A percentile compares a stretch with the other conserved stretches of the same genome.
Conservation (phyloP, 2,329 filamentous ascomycete genomes). For the Sporothrix sp. region DNA sequence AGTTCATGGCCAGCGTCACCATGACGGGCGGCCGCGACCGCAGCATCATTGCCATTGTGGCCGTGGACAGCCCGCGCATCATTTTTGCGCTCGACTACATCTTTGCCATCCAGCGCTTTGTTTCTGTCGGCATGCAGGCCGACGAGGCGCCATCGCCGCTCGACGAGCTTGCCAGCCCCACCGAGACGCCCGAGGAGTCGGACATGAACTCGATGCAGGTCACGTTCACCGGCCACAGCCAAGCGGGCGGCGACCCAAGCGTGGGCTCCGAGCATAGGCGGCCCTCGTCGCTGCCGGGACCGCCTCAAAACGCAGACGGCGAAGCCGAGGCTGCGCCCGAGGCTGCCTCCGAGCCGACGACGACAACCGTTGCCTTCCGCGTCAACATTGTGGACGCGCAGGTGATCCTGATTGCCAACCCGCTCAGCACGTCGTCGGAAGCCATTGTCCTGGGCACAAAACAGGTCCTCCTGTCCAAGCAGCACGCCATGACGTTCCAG, state of each 20-base stretch:
- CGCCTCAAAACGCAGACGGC: too few relatives aligned
- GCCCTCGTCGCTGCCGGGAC: too few relatives aligned
- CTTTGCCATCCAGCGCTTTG: constrained; percentile 77
- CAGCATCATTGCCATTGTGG: constrained; percentile 81
- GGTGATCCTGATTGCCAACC: constrained; percentile 92
- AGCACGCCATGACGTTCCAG: constrained; percentile 88
- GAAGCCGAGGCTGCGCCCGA: constrained; percentile 3
- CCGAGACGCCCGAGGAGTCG: constrained; percentile 49
- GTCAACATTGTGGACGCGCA: constrained; percentile 95
- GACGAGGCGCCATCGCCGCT: constrained; percentile 40
- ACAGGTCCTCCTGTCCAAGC: constrained; percentile 83
- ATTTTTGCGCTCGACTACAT: constrained; percentile 96
- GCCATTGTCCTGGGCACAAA: constrained; percentile 93
- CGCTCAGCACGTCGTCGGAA: constrained; percentile 79
- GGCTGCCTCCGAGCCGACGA: constrained; percentile 28
- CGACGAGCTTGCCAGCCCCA: constrained; percentile 40
- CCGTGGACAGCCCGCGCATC: constrained; percentile 85
- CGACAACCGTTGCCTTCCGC: constrained; percentile 74
- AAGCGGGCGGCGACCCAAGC: constrained; percentile 17
- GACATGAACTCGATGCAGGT: constrained; percentile 49
- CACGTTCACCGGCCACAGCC: constrained; percentile 28
- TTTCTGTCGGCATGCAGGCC: constrained; percentile 59
- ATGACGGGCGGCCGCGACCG: constrained; percentile 78
- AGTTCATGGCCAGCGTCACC: constrained; percentile 95
- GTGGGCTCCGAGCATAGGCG: not conserved